These are phyloP conservation scores for Cnidoscolus chayamansa DNA, from an alignment of 441 rosid genomes.

Conservation along the genomic window DNA sequence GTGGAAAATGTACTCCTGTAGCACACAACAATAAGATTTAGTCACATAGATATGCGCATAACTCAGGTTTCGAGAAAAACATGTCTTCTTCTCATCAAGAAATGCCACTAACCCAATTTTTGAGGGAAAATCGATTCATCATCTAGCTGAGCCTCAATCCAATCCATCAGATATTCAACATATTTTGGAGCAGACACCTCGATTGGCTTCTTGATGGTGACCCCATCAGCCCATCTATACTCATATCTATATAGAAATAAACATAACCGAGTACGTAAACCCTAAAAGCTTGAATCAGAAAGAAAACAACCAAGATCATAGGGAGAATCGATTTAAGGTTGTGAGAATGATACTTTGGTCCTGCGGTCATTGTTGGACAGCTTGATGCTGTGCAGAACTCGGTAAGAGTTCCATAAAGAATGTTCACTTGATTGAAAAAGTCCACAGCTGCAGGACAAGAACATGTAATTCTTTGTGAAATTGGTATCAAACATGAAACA, in stretches of 20 bases:
- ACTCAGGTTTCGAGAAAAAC: neutral
- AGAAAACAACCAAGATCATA: neutral
- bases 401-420: constrained; percentile 87
- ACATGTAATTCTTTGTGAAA: neutral
- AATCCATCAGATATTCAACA: constrained; percentile 92
- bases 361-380: constrained; percentile 98
- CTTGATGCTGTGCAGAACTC: constrained; percentile 85
- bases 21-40: neutral
- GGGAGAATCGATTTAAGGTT: constrained; percentile 1
- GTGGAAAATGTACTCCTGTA: constrained; percentile 86
- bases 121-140: constrained; percentile 91
- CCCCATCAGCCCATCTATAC: constrained; percentile 99
- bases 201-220: constrained; percentile 86
- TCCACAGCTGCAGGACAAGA: constrained; percentile 74
- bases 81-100: neutral
- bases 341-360: constrained; percentile 68
- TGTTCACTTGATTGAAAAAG: constrained; percentile 98
- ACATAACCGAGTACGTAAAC: neutral
- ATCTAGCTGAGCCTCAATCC: constrained; percentile 94
- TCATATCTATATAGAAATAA: constrained; percentile 56
- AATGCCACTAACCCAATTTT: constrained; percentile 55
- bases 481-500: no score
- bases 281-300: neutral
- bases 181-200: constrained; percentile 97
- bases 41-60: neutral